These are phyloP conservation scores for Metschnikowia peoriensis DNA, from an alignment of 805 yeast genomes.

Conservation along the genomic window DNA sequence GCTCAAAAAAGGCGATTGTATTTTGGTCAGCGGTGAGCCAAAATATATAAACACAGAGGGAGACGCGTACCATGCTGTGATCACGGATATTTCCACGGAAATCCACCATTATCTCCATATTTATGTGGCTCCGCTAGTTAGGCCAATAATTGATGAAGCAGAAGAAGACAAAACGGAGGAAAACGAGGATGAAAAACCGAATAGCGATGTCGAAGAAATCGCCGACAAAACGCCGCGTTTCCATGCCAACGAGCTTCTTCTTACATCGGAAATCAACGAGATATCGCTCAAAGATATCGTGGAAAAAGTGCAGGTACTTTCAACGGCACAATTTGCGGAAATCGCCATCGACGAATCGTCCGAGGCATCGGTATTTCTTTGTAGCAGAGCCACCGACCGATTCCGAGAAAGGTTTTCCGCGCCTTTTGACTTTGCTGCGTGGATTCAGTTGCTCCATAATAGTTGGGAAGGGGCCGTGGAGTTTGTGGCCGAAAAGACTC, in stretches of 20 bases:
- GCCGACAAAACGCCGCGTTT: slow-evolving; percentile 13
- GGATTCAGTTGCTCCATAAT: slow-evolving; percentile 20
- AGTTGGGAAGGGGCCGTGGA: slow-evolving; percentile 10
- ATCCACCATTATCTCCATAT: slow-evolving; percentile 48
- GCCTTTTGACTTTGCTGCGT: slow-evolving; percentile 39
- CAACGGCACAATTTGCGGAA: slow-evolving; percentile 32
- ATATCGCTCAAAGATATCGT: slow-evolving; percentile 44
- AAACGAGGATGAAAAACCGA: neutral
- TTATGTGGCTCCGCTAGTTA: slow-evolving; percentile 47
- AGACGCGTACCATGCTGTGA: slow-evolving; percentile 40
- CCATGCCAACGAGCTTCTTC: slow-evolving; percentile 44
- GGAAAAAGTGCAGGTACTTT: slow-evolving; percentile 44
- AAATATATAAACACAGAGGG: slow-evolving; percentile 27
- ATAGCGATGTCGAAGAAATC: slow-evolving; percentile 11
- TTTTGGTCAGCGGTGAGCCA: slow-evolving; percentile 34
- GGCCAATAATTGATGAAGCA: slow-evolving; percentile 26
- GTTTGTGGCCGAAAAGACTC: slow-evolving; percentile 14
- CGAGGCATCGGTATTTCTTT: slow-evolving; percentile 31
- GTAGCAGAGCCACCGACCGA: slow-evolving; percentile 43
- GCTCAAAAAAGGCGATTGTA: slow-evolving; percentile 52
- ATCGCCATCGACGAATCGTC: slow-evolving; percentile 35
- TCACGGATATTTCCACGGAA: slow-evolving; percentile 53
- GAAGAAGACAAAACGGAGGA: neutral
- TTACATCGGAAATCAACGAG: slow-evolving; percentile 50
- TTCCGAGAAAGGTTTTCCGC: slow-evolving; percentile 33